These are phyloP conservation scores for Azolla pinnata DNA, from an alignment of 75 land plant species.

Conservation along the genomic window DNA sequence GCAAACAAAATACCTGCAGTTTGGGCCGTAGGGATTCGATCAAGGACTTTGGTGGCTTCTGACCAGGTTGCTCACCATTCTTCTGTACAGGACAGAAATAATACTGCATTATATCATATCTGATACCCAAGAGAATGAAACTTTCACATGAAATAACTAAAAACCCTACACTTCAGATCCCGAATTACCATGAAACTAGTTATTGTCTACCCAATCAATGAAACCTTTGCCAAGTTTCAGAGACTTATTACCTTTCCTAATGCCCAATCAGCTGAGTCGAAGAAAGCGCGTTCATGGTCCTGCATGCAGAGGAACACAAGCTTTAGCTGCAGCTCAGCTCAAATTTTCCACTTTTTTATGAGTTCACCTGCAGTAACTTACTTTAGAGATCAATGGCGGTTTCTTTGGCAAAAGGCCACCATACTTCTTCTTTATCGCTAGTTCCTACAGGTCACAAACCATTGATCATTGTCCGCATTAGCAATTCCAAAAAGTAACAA, in stretches of 20 bases:
- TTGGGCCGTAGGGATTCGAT: slow-evolving; percentile 73
- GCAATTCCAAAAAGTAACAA: too few relatives aligned
- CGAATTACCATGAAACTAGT: not conserved
- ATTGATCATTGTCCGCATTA: too few relatives aligned
- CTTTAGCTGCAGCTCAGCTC: too few relatives aligned
- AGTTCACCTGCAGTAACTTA: too few relatives aligned
- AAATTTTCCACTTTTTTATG: too few relatives aligned
- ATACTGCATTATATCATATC: too few relatives aligned
- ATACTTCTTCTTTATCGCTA: slow-evolving; percentile 60
- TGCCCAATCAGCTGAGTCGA: slow-evolving; percentile 97
- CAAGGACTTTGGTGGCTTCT: slow-evolving; percentile 57
- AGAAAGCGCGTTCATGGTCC: slow-evolving; percentile 91
- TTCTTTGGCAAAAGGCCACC: slow-evolving; percentile 66
- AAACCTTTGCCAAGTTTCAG: too few relatives aligned
- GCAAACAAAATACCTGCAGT: slow-evolving; percentile 67
- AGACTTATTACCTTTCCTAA: slow-evolving; percentile 64
- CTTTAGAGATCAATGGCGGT: slow-evolving; percentile 78
- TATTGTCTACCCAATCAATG: not conserved
- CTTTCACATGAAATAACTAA: not conserved
- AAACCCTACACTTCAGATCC: not conserved
- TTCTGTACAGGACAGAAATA: too few relatives aligned
- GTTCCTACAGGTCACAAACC: slow-evolving; percentile 49
- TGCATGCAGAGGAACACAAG: too few relatives aligned
- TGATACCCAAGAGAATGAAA: too few relatives aligned
- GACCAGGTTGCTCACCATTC: slow-evolving; percentile 1